Conservation (phyloP, 495 filamentous ascomycete species). For the Parmelia sp. region DNA sequence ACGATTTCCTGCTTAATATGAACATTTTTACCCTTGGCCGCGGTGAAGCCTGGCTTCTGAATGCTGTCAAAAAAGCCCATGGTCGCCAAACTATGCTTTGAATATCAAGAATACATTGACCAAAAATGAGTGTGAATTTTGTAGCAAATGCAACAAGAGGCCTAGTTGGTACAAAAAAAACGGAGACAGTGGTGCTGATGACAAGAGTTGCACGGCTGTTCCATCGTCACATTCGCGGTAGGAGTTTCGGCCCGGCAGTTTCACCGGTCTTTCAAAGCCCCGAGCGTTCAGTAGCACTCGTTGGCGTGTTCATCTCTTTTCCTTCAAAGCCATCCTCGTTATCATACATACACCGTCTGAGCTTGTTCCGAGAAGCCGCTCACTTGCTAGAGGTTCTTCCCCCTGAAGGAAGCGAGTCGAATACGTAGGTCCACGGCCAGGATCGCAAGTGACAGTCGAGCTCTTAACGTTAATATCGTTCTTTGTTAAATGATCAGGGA, state of each 20-base stretch:
- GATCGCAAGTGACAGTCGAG: not conserved
- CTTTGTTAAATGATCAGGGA: constrained; percentile 3
- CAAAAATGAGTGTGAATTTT: not conserved
- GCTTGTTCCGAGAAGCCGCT: not conserved
- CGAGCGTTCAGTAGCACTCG: too few relatives aligned
- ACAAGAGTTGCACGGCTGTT: not conserved
- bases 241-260: not conserved
- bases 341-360: not conserved
- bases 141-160: constrained; percentile 3
- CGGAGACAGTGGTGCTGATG: not conserved
- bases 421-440: not conserved
- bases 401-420: not conserved
- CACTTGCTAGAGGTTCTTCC: not conserved
- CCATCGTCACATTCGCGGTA: not conserved
- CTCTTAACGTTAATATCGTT: not conserved
- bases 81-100: not conserved
- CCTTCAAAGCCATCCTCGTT: not conserved
- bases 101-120: constrained; percentile 1
- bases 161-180: not conserved
- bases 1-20: constrained; percentile 46
- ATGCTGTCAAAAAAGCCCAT: constrained; percentile 55
- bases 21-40: constrained; percentile 45
- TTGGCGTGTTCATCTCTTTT: not conserved
- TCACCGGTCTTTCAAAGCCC: not conserved
- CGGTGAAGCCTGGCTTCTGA: constrained; percentile 47